A percentile compares a stretch with the other conserved stretches of the same genome.
Evolutionary conservation across 116 monocot species (phyloP).

Genomic region (Zostera marina): DNA sequence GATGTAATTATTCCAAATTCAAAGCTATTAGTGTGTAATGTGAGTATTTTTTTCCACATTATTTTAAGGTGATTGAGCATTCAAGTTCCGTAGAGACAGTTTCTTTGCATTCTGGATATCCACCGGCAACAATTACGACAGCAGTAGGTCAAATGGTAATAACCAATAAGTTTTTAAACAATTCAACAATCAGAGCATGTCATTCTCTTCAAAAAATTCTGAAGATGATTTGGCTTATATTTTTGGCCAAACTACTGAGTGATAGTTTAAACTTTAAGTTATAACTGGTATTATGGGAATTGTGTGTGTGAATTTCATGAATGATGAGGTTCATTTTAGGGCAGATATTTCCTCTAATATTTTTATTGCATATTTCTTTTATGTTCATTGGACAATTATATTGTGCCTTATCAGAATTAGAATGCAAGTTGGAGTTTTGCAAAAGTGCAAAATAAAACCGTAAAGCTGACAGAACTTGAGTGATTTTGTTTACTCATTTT

Average conservation of each 20-base stretch:
- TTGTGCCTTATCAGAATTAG: no score
- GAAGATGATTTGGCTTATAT: background rate
- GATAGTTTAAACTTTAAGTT: no score
- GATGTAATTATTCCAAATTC: no score
- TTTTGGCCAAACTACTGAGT: background rate
- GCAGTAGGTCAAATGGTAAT: constrained; percentile 51
- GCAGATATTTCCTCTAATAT: background rate
- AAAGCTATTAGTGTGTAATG: background rate
- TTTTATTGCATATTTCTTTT: background rate
- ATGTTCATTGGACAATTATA: no score
- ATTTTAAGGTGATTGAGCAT: constrained; percentile 33
- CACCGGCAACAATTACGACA: constrained; percentile 22
- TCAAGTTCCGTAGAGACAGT: constrained; percentile 24
- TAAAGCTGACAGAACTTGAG: no score
- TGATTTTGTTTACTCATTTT: no score
- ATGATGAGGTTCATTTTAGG: background rate
- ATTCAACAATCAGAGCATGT: background rate
- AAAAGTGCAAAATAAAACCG: no score
- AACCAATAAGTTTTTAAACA: background rate
- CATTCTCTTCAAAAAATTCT: background rate
- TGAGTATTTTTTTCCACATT: constrained; percentile 5
- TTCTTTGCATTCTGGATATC: constrained; percentile 10
- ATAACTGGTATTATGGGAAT: background rate
- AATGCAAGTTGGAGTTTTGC: no score
- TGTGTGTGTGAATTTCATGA: background rate